Conservation (phyloP, 1,284 basidiomycete species). For the Phylloporus sp. region DNA sequence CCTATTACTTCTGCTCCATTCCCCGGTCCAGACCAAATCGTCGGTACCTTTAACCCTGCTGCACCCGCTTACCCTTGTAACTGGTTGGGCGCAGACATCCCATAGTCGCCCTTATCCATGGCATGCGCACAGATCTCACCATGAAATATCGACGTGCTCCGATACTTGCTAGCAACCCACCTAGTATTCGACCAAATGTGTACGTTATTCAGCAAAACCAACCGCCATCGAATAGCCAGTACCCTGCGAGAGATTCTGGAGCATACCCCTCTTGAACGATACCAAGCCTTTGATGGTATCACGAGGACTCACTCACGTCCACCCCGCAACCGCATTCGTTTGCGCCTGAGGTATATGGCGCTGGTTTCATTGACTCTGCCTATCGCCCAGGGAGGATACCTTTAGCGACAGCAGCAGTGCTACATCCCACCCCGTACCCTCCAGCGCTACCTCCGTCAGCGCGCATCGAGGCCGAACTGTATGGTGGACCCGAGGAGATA, state of each 20-base stretch:
- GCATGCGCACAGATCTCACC: slow-evolving; percentile 48
- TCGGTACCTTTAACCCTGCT: no score
- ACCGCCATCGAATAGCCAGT: slow-evolving; percentile 24
- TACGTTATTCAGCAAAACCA: slow-evolving; percentile 31
- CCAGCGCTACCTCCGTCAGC: slow-evolving; percentile 49
- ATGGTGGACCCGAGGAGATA: no score
- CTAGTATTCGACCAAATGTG: slow-evolving; percentile 19
- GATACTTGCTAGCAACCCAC: slow-evolving; percentile 13
- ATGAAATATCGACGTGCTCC: slow-evolving; percentile 51
- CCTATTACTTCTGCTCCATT: no score
- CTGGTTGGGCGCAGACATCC: slow-evolving; percentile 28
- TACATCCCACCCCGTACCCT: slow-evolving; percentile 42
- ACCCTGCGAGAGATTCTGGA: slow-evolving; percentile 30
- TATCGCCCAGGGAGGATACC: slow-evolving; percentile 40
- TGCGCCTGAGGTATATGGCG: slow-evolving; percentile 26
- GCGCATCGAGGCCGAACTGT: no score
- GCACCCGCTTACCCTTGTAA: not conserved
- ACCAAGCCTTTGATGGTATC: slow-evolving; percentile 33
- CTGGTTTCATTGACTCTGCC: slow-evolving; percentile 29
- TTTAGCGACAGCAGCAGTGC: slow-evolving; percentile 43
- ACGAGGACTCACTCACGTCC: slow-evolving; percentile 25
- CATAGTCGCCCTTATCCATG: slow-evolving; percentile 30
- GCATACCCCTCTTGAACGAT: slow-evolving; percentile 36
- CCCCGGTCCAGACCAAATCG: no score
- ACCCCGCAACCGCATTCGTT: slow-evolving; percentile 33